Conservation (phyloP, 768 basidiomycete genomes). For the Tricholoma bakamatsutake region DNA sequence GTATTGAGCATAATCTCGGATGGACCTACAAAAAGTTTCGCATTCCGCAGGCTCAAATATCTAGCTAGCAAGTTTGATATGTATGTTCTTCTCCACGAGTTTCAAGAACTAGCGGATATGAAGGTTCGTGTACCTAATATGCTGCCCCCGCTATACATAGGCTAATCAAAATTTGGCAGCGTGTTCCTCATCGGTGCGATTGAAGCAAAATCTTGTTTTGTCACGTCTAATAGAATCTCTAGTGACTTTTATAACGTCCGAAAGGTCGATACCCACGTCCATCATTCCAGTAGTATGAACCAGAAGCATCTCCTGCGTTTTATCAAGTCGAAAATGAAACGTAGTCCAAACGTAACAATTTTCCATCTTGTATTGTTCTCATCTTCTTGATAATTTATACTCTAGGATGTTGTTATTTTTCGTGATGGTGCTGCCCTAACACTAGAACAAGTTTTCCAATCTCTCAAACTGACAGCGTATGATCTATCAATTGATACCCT, state of each 20-base stretch:
- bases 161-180: slow-evolving; percentile 30
- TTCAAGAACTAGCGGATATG: slow-evolving; percentile 92
- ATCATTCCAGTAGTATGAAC: slow-evolving; percentile 99
- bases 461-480: slow-evolving; percentile 90
- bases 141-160: background rate
- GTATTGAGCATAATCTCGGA: slow-evolving; percentile 87
- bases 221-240: background rate
- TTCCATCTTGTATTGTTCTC: background rate
- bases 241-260: slow-evolving; percentile 98
- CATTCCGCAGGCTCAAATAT: slow-evolving; percentile 87
- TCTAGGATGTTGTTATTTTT: slow-evolving; percentile 90
- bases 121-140: slow-evolving; percentile 53
- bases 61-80: slow-evolving; percentile 91
- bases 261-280: slow-evolving; percentile 98
- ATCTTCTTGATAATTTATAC: background rate
- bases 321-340: slow-evolving; percentile 98
- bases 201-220: slow-evolving; percentile 1
- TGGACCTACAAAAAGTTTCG: slow-evolving; percentile 95
- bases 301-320: slow-evolving; percentile 98
- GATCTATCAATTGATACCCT: slow-evolving; percentile 98
- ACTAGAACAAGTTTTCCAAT: slow-evolving; percentile 91
- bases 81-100: slow-evolving; percentile 88
- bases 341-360: slow-evolving; percentile 61
- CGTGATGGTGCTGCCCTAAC: slow-evolving; percentile 89
- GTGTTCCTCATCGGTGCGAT: slow-evolving; percentile 75